phyloP scores from a whole-genome alignment of 345 rosid genomes.

The Camelina hispida region DNA sequence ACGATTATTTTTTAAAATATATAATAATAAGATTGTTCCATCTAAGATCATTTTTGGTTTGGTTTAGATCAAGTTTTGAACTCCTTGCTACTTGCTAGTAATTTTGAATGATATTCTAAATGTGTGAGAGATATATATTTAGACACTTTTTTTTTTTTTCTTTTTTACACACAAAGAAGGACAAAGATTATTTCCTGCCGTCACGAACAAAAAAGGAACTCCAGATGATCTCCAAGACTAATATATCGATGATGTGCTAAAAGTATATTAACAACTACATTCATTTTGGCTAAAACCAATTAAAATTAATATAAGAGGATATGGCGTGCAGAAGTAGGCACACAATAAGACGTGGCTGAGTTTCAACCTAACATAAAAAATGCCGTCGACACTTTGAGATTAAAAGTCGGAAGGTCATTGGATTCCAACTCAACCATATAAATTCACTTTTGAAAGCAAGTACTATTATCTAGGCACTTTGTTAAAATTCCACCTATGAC shows the following conservation, averaged over 20 bases:
- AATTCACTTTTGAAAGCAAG: background rate
- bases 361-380: background rate
- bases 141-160: background rate
- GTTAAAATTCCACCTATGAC: background rate
- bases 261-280: slow-evolving; percentile 4
- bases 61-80: no score
- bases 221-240: background rate
- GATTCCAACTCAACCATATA: slow-evolving; percentile 8
- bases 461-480: slow-evolving; percentile 1
- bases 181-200: background rate
- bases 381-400: slow-evolving; percentile 31
- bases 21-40: no score
- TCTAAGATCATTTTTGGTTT: no score
- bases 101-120: no score
- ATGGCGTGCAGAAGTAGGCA: slow-evolving; percentile 32
- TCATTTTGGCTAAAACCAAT: background rate
- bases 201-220: background rate
- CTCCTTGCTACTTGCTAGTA: no score
- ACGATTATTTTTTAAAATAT: no score
- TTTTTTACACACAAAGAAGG: no score
- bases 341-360: slow-evolving; percentile 15
- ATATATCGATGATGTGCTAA: slow-evolving; percentile 11
- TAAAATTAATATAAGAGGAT: background rate
- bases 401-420: background rate
- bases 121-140: no score